Conservation (phyloP, 495 filamentous ascomycete genomes). For the Staphylotrichum longicolle region DNA sequence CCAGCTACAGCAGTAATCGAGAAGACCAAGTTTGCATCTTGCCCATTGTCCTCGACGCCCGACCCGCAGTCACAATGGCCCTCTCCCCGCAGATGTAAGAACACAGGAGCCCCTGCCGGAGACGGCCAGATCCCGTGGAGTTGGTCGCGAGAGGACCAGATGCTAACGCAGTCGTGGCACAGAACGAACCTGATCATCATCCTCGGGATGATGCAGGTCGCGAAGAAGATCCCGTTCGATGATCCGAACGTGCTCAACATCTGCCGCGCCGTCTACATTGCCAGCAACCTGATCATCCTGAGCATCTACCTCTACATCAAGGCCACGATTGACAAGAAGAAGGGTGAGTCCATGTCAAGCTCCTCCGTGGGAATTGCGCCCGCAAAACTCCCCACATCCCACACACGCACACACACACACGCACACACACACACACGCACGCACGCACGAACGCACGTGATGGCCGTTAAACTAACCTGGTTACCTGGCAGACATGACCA, state of each 20-base stretch:
- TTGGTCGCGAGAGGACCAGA: conserved; percentile 14
- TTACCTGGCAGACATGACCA: conserved; percentile 75
- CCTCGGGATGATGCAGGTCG: conserved; percentile 94
- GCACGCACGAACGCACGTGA: neutral
- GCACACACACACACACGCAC: too few relatives aligned
- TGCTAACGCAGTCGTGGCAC: conserved; percentile 20
- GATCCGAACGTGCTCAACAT: conserved; percentile 80
- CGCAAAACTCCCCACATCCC: too few relatives aligned
- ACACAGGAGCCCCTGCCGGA: conserved; percentile 8
- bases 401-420: too few relatives aligned
- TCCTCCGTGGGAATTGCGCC: neutral
- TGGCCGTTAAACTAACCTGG: conserved; percentile 18
- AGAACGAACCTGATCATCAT: conserved; percentile 94
- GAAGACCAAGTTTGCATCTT: neutral
- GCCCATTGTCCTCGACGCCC: neutral
- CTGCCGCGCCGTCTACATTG: conserved; percentile 77
- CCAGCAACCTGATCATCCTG: conserved; percentile 87
- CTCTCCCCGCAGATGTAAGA: conserved; percentile 54
- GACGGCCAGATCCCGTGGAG: too few relatives aligned
- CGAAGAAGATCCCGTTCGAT: conserved; percentile 94
- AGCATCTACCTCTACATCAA: conserved; percentile 81
- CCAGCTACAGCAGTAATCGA: neutral
- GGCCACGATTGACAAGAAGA: conserved; percentile 83
- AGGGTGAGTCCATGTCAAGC: conserved; percentile 59
- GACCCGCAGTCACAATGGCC: conserved; percentile 44